These are phyloP conservation scores for Cytospora chrysosperma DNA, from an alignment of 2,329 filamentous ascomycete species.

Conservation along the genomic window DNA sequence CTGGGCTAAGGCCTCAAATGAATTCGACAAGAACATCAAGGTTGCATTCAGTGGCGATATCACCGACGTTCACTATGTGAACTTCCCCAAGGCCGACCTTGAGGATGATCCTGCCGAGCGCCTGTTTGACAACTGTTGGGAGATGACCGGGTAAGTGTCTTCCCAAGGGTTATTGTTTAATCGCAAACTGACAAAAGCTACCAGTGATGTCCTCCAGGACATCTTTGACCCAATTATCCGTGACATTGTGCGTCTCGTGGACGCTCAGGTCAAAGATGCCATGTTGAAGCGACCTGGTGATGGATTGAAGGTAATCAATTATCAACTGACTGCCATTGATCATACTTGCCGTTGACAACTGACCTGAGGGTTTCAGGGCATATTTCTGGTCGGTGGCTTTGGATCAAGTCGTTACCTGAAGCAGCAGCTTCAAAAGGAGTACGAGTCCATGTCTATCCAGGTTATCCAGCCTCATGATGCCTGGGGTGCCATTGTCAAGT, in stretches of 20 bases:
- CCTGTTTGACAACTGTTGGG: background rate
- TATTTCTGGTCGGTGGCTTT: slow-evolving; percentile 13
- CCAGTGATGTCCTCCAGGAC: background rate
- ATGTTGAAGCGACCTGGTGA: background rate
- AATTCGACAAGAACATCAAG: slow-evolving; percentile 17
- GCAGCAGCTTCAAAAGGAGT: background rate
- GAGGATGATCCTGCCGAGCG: background rate
- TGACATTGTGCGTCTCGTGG: background rate
- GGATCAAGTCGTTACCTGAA: slow-evolving; percentile 12
- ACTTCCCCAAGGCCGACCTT: background rate
- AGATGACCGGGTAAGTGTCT: slow-evolving; percentile 3
- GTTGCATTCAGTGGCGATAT: background rate
- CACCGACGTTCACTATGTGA: background rate
- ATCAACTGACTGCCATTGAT: background rate
- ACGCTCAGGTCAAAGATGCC: background rate
- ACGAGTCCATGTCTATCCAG: background rate
- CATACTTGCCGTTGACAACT: background rate
- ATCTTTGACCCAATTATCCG: slow-evolving; percentile 3
- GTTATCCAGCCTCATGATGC: slow-evolving; percentile 4
- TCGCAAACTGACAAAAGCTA: background rate
- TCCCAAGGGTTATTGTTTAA: background rate
- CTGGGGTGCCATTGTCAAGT: slow-evolving; percentile 16
- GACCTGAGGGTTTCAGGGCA: background rate
- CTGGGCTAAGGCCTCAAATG: background rate
- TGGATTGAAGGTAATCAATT: background rate